Evolutionary conservation across 2,329 filamentous ascomycete genomes (phyloP), one percentile per base, ranked within the genome.

Genomic region (Colletotrichum godetiae): DNA sequence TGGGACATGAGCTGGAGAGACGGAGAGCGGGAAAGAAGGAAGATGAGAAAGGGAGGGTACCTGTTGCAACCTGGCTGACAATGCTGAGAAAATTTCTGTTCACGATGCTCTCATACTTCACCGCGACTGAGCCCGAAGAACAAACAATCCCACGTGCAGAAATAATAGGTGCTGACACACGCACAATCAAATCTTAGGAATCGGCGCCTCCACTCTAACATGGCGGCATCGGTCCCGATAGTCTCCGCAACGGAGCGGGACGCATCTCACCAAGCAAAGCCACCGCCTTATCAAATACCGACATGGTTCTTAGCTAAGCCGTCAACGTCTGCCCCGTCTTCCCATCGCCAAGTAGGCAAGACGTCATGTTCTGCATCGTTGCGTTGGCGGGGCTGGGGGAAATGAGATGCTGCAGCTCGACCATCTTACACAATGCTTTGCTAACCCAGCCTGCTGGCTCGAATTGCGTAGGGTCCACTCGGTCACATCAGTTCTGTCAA

Each of bases 221-320:
- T 49, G 11, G 55, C 46, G 42, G 60, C 55, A 70, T 61, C 60
- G 60, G 56, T 19, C 7, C 35, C 46, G 13, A 13, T 1, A 3
- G 37, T n/a, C 60, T 29, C 67, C 71, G 66, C 67, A 33, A 42
- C 56, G 67, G 61, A 70, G 67, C 67, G 71, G 67, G 67, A 70
- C 71, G 71, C 49, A 59, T 59, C 31, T 72, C 58, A 46, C 52
- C 13, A 68, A 63, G 59, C 69, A 72, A 24, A 3, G 37, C 27
- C n/a, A 22, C 15, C 24, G 24, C 33, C 60, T 73, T 66, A 73
- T 70, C 71, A 37, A 64, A 57, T 61, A 33, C 55, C 46, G 49
- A 42, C 56, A 56, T 37, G 56, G 71, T 56, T 22, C 60, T 73
- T 73, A 71, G 71, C 67, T 73, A 73, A 73, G 67, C 71, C 67